Evolutionary conservation across 1,139 yeast genomes (phyloP), one percentile per base, ranked within the genome.

Genomic region (Kurtzmaniella quercitrusa): DNA sequence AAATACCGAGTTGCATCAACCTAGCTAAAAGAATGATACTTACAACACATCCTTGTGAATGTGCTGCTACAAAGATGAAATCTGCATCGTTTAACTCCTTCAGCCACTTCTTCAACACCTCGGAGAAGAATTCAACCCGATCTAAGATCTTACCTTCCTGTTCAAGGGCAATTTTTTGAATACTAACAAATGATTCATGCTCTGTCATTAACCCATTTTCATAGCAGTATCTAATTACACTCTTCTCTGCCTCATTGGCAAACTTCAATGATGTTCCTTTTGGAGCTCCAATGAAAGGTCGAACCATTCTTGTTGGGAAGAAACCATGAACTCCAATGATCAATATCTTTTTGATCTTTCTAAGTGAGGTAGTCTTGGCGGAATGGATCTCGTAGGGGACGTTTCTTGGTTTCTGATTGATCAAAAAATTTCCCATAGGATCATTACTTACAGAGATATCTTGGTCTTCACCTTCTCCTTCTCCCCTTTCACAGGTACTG

Each of bases 311-410:
- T 1, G 91, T 85, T 0, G 98, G 98, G 65, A 93, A 89, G 56
- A 91, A 93, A 1, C 98, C 98, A 66, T 93, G 98, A 1, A 93
- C 91, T 0, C 98, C 98, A 49, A 93, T 81, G 27, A 93, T 85
- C 37, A 93, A 75, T 1, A 84, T 84, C 47, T 81, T 78, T 45
- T 64, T 67, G 40, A 73, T 67, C 43, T 61, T 70, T 14, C 53
- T 56, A 37, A 70, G 57, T 1, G 69, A 65, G 0, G 67, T 66
- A 3, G 68, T 47, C 41, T 63, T 65, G 40, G 59, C 62, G 3
- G 62, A 57, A 1, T 66, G 56, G 3, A 70, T 57, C 15, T 62
- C 68, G 4, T 19, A 36, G n/a, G 25, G 19, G 14, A 12, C 11
- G 14, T 16, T n/a, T 25, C 19, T 45, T 23, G 38, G 39, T 10